These are phyloP conservation scores for Tuctoria greenei DNA, from an alignment of 176 grass and related monocot species.

Conservation along the genomic window DNA sequence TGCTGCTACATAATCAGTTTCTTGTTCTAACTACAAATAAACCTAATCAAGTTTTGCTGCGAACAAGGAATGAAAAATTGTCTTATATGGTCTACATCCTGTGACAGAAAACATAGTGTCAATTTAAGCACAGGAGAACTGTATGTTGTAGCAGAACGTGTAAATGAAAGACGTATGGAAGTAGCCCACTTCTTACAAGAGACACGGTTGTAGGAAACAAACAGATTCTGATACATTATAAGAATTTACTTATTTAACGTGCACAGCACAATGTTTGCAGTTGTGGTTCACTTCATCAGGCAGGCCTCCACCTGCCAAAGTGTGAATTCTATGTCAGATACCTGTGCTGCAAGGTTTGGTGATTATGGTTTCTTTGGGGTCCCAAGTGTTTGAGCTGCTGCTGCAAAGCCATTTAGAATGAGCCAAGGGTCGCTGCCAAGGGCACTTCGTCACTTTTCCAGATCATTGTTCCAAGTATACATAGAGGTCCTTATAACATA, in stretches of 20 bases:
- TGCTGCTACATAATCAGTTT: neutral
- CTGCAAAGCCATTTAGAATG: slow-evolving; percentile 4
- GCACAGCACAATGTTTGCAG: neutral
- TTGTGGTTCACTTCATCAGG: neutral
- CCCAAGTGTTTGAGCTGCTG: neutral
- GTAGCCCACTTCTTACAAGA: neutral
- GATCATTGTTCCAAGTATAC: neutral
- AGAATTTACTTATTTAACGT: neutral
- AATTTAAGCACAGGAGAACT: neutral
- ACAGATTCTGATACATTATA: neutral
- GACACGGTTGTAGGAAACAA: neutral
- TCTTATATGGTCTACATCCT: neutral
- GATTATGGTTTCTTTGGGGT: neutral
- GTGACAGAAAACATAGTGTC: neutral
- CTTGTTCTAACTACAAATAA: neutral
- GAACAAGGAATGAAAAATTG: neutral
- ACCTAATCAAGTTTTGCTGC: neutral
- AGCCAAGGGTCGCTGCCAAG: neutral
- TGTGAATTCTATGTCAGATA: neutral
- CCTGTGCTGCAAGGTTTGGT: neutral
- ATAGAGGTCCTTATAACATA: neutral
- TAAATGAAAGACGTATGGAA: neutral
- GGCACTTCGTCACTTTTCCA: neutral
- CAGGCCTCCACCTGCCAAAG: neutral
- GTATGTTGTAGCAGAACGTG: neutral